Evolutionary conservation across 306 rosid species (phyloP), one percentile per base, ranked within the genome.

Genomic region (Sicyos baderoa): DNA sequence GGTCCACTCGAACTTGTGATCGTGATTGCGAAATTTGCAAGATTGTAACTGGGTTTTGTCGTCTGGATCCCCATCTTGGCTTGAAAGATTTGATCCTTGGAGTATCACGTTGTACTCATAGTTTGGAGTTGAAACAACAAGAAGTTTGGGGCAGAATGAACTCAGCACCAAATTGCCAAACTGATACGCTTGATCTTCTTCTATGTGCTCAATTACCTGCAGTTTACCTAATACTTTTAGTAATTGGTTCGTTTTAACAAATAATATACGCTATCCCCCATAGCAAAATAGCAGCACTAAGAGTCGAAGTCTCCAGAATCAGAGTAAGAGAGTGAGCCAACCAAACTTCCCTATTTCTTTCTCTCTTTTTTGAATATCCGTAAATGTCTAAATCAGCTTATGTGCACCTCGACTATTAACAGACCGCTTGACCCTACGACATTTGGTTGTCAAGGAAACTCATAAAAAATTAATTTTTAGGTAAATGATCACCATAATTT

Each of bases 1-100:
- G 23, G 96, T 94, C 99, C 96, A 94, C 89, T 94, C 97, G 57
- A 94, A 94, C 74, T 88, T 94, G 81, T 94, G 97, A 71, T 90
- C 99, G 62, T 86, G 91, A 82, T 94, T 94, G 59, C 97, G 97
- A 72, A 90, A 94, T 70, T 83, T 94, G 71, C 87, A 85, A 25
- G 87, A 64, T 18, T 84, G 85, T 44, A 83, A 75, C 65, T 79
- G 86, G 72, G 72, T 75, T 81, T 86, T 85, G 60, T 82, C 99
- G 1, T 85, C 96, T 14, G 53, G 75, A 18, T 90, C 98, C 65
- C 84, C 97, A 49, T 84, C 97, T 58, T 74, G 84, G 80, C 72
- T 70, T 17, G 85, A 64, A 52, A 84, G 75, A 72, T 50, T 83
- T 56, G 86, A 83, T 57, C 52, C 76, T 80, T 90, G 97, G 66